phyloP scores from a whole-genome alignment of 1,139 yeast genomes.

The Debaryomycetaceae sp. region DNA sequence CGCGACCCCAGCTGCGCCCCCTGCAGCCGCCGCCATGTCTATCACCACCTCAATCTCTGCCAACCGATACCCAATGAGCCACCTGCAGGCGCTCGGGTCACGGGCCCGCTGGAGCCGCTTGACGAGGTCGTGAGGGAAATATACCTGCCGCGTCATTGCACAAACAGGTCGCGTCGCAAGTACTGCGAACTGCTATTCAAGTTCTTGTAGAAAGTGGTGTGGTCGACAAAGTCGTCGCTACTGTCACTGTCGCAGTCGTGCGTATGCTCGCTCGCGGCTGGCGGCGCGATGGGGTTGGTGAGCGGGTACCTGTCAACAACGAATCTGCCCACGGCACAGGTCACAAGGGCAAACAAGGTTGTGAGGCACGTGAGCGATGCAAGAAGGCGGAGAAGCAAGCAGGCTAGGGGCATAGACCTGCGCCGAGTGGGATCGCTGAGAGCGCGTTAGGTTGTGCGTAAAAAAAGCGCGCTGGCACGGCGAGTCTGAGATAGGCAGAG shows the following conservation, averaged over 20 bases:
- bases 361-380: constrained; percentile 2
- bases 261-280: background rate
- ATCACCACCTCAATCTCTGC: too few species aligned
- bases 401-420: too few species aligned
- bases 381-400: constrained; percentile 3
- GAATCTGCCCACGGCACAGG: constrained; percentile 5
- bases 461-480: too few species aligned
- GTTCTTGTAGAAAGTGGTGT: constrained; percentile 27
- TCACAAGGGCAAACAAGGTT: background rate
- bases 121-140: constrained; percentile 32
- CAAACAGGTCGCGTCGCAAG: constrained; percentile 39
- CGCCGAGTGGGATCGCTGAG: too few species aligned
- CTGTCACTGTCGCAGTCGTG: constrained; percentile 7
- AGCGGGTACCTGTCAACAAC: constrained; percentile 5
- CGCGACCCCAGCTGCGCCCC: too few species aligned
- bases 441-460: too few species aligned
- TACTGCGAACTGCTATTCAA: constrained; percentile 42
- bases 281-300: constrained; percentile 3
- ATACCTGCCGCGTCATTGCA: constrained; percentile 24
- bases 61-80: too few species aligned
- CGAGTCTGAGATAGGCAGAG: too few species aligned
- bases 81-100: too few species aligned
- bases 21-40: too few species aligned
- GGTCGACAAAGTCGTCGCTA: constrained; percentile 16
- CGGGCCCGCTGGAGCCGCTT: too few species aligned